phyloP scores from a whole-genome alignment of 768 basidiomycete species.

The Calocera cornea region DNA sequence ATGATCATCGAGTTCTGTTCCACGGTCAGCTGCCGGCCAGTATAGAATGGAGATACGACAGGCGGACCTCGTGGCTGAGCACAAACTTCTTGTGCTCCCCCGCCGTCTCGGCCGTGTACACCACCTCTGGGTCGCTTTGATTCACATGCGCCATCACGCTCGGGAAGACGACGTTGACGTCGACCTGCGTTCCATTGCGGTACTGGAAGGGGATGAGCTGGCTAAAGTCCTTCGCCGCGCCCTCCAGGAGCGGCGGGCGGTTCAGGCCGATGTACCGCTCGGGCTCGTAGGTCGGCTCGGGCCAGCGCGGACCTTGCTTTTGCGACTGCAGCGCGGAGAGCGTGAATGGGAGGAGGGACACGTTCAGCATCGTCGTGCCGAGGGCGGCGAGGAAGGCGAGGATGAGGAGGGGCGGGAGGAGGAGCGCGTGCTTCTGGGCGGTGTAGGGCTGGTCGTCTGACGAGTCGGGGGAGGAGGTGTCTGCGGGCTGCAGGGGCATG shows the following conservation, averaged over 20 bases:
- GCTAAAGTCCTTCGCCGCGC: neutral
- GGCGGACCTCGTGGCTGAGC: neutral
- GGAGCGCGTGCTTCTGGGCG: neutral
- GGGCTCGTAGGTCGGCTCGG: conserved; percentile 1
- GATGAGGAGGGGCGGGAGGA: neutral
- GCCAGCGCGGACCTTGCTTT: neutral
- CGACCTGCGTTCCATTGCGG: neutral
- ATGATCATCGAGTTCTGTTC: neutral
- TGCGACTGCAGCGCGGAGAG: neutral
- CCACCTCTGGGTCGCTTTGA: neutral
- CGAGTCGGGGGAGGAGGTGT: neutral
- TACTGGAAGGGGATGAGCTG: neutral
- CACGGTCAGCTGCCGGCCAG: neutral
- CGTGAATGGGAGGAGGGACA: neutral
- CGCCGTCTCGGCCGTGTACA: neutral
- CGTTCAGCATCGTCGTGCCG: neutral
- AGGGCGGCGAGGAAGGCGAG: conserved; percentile 1
- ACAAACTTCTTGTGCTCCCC: neutral
- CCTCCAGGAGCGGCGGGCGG: neutral
- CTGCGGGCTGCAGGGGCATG: neutral
- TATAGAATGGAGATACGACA: neutral
- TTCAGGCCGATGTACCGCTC: neutral
- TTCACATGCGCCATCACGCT: neutral
- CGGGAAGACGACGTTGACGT: conserved; percentile 2
- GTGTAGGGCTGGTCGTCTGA: neutral